Percentiles rank a stretch among this genome's conserved stretches.
Evolutionary conservation across 148 eudicot genomes (phyloP).

Genomic region (Beta vulgaris): DNA sequence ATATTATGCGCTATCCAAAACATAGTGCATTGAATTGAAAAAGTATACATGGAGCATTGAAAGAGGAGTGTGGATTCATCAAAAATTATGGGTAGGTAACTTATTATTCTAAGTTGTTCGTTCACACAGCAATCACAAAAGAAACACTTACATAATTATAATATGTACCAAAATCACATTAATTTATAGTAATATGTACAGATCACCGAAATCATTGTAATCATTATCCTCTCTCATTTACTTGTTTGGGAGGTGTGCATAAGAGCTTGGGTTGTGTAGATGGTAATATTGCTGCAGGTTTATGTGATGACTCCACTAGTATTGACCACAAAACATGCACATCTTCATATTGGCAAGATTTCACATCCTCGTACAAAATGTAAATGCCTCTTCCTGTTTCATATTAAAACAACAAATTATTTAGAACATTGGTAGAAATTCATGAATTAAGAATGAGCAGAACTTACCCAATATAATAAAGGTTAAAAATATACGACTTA

Average conservation of each 20-base stretch:
- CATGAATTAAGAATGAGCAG: neutral
- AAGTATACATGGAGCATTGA: neutral
- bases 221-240: conserved; percentile 29
- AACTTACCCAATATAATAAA: neutral
- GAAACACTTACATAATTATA: conserved; percentile 1
- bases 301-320: conserved; percentile 66
- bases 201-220: neutral
- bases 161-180: conserved; percentile 19
- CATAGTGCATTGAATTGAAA: too few relatives aligned
- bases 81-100: conserved; percentile 5
- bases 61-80: neutral
- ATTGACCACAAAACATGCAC: conserved; percentile 88
- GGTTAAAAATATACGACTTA: conserved; percentile 24
- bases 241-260: conserved; percentile 24
- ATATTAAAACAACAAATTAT: neutral
- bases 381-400: conserved; percentile 73
- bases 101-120: conserved; percentile 6
- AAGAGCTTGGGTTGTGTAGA: conserved; percentile 36
- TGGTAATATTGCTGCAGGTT: conserved; percentile 36
- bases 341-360: conserved; percentile 80
- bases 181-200: conserved; percentile 14
- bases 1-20: too few relatives aligned
- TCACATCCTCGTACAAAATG: conserved; percentile 80
- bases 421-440: neutral
- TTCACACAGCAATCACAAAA: neutral